Base-by-base conservation (phyloP, 345 rosid species). In the Stellera chamaejasme region DNA sequence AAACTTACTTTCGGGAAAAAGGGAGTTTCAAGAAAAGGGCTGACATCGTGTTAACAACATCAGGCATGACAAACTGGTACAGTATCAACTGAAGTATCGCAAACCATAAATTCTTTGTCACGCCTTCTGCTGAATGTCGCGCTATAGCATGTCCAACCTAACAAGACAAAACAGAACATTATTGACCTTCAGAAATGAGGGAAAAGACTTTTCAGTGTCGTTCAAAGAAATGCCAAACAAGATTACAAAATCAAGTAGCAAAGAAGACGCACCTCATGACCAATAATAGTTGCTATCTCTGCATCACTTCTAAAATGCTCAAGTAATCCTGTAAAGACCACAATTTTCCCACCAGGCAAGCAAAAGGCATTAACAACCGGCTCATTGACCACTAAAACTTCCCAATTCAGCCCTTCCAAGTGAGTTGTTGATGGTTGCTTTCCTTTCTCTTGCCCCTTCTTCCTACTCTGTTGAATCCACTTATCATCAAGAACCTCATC, bases 141-240 rank as follows among this genome's bases (percentile, higher is more conserved):
- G 92, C 97, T 66, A 93, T 94, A 2, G 84, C 92, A 80, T 89
- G 97, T 14, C 80, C 99, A 63, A 93, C 85, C 99, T 93, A 73
- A 43, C 54, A 36, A 12, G 42, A 62, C 52, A 60, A 1, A 45
- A 50, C 59, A 72, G 32, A 62, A 23, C 54, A 32, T 32, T 5
- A 32, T 32, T 5, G 5, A 32, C 39, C 39, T 19, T 19, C 23
- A 19, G 23, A 19, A 19, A 1, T 19, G 23, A 0, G 23, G 23
- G 3, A 50, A 64, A 10, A 45, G 41, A 44, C 7, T 13, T 27
- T 27, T 44, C 52, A 50, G 61, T 53, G 25, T 52, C 13, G 43
- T 48, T 44, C 12, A 26, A 46, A 16, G 48, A 51, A 32, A 32
- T 32, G 39, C 39, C 9, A 32, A 32, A 32, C 7, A 48, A 26